Percentiles rank a stretch among this genome's conserved stretches.
Evolutionary conservation across 441 rosid species (phyloP).

Genomic region (Gossypium lobatum): DNA sequence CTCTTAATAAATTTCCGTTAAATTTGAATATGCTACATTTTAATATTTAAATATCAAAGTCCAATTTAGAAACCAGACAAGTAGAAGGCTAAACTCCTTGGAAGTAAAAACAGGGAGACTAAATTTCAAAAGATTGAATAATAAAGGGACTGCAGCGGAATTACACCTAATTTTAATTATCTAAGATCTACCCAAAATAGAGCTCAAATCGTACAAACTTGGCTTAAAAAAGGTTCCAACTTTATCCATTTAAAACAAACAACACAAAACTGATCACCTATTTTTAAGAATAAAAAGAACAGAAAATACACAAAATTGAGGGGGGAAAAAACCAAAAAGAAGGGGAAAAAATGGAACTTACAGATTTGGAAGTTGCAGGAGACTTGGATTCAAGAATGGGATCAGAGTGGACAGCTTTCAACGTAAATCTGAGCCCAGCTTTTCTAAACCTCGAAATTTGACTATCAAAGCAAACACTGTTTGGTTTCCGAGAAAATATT

Average conservation of each 20-base stretch:
- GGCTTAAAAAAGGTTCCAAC: background rate
- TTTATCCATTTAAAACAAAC: background rate
- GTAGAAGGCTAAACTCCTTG: too few species aligned
- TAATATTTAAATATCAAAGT: too few species aligned
- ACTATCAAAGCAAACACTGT: constrained; percentile 26
- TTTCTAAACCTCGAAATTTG: constrained; percentile 27
- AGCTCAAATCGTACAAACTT: background rate
- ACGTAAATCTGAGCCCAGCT: constrained; percentile 24
- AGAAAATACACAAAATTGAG: background rate
- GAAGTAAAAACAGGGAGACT: too few species aligned
- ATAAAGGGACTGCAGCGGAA: too few species aligned
- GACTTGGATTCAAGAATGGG: constrained; percentile 33
- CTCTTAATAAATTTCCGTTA: too few species aligned
- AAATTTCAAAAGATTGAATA: too few species aligned
- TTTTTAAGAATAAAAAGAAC: background rate
- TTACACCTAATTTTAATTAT: background rate
- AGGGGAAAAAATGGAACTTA: constrained; percentile 14
- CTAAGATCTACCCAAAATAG: background rate
- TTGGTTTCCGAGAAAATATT: constrained; percentile 17
- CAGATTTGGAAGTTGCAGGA: constrained; percentile 36
- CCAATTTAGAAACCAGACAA: too few species aligned
- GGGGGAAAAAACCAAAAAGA: background rate
- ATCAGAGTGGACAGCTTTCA: constrained; percentile 42
- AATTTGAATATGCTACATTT: too few species aligned
- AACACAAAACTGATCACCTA: background rate